These are phyloP conservation scores for Acer campestre DNA, from an alignment of 345 rosid genomes.

Conservation along the genomic window DNA sequence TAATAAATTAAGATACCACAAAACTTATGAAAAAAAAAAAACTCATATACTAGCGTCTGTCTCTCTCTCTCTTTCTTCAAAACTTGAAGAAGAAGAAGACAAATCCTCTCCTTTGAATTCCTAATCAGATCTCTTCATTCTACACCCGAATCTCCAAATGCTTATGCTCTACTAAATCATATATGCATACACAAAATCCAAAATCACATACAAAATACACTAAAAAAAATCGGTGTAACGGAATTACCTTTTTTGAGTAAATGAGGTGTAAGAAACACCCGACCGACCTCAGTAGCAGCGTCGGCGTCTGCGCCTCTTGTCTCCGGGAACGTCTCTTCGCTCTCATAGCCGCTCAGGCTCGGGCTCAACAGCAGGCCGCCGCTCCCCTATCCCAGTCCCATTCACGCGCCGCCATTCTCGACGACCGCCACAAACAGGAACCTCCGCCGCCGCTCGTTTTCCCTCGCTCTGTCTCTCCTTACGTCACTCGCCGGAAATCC, in stretches of 20 bases:
- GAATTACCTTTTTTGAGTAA: conserved; percentile 2
- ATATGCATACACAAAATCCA: neutral
- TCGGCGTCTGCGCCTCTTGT: conserved; percentile 92
- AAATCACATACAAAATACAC: neutral
- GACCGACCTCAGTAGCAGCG: conserved; percentile 62
- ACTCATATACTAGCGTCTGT: neutral
- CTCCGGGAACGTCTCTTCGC: conserved; percentile 74
- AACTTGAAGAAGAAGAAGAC: conserved; percentile 25
- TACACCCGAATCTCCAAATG: neutral
- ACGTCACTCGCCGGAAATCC: conserved; percentile 68
- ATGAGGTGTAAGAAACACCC: conserved; percentile 87
- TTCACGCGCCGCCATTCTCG: conserved; percentile 16
- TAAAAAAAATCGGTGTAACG: too few species aligned
- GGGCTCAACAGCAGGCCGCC: conserved; percentile 16
- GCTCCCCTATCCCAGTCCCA: neutral
- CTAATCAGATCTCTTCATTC: conserved; percentile 31
- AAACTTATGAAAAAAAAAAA: neutral
- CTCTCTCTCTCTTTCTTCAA: neutral
- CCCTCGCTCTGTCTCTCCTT: conserved; percentile 88
- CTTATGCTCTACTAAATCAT: neutral
- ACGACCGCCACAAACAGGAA: conserved; percentile 31
- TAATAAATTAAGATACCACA: neutral
- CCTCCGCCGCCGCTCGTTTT: conserved; percentile 51
- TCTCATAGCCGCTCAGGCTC: conserved; percentile 43
- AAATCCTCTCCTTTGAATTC: conserved; percentile 19